These are phyloP conservation scores for Coccinonectria pachysandricola DNA, from an alignment of 2,329 filamentous ascomycete genomes.

Conservation along the genomic window DNA sequence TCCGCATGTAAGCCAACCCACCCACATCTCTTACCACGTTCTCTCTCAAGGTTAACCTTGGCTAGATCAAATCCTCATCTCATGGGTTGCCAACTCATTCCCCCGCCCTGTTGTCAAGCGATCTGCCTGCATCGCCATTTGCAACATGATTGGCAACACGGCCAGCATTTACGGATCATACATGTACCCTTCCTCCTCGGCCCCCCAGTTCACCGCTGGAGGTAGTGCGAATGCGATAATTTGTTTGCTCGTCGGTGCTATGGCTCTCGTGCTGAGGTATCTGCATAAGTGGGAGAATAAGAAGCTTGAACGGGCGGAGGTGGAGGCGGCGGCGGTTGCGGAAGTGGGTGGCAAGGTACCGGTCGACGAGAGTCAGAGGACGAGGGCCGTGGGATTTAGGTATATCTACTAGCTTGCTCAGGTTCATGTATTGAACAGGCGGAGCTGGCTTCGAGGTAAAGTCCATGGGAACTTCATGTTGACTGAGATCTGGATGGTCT, in stretches of 20 bases:
- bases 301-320: slow-evolving; percentile 6
- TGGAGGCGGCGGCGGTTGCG: too few species aligned
- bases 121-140: slow-evolving; percentile 54
- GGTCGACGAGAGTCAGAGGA: too few species aligned
- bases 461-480: too few species aligned
- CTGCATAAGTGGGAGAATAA: slow-evolving; percentile 10
- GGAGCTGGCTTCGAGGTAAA: too few species aligned
- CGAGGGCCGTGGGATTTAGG: too few species aligned
- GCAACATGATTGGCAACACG: slow-evolving; percentile 56
- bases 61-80: slow-evolving; percentile 47
- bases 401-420: too few species aligned
- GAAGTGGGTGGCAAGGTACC: too few species aligned
- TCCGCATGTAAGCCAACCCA: slow-evolving; percentile 27
- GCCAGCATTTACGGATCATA: slow-evolving; percentile 37
- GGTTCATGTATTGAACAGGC: too few species aligned
- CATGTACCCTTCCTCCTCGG: slow-evolving; percentile 33
- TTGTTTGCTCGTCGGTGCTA: too few species aligned
- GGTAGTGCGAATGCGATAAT: too few species aligned
- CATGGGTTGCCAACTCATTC: slow-evolving; percentile 59
- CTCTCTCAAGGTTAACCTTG: too few species aligned
- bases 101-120: slow-evolving; percentile 59
- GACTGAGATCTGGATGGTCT: too few species aligned
- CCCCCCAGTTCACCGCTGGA: slow-evolving; percentile 23
- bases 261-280: slow-evolving; percentile 10
- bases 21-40: neutral